Percentiles rank a stretch among this genome's conserved stretches.
phyloP scores from a whole-genome alignment of 1,284 basidiomycete species.

The Apiotrichum veenhuisii region DNA sequence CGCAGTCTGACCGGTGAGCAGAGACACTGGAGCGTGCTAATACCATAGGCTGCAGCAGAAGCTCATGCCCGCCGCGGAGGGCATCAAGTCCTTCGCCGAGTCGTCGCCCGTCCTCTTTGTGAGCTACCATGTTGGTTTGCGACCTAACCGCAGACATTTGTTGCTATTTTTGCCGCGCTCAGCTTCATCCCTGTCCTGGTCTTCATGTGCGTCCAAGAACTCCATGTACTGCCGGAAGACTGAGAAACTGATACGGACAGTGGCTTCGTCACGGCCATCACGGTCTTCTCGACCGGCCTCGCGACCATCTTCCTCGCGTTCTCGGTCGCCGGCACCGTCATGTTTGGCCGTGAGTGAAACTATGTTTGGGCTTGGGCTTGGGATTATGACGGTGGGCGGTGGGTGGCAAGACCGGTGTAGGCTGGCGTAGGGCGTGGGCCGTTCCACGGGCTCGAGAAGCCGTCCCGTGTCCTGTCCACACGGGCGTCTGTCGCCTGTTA shows the following conservation, averaged over 20 bases:
- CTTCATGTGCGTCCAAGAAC: conserved; percentile 33
- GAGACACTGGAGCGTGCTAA: neutral
- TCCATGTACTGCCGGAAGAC: neutral
- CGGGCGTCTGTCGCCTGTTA: too few species aligned
- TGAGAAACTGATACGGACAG: conserved; percentile 13
- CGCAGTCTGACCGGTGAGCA: conserved; percentile 35
- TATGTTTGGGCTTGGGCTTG: neutral
- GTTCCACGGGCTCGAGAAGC: too few species aligned
- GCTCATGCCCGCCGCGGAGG: conserved; percentile 33
- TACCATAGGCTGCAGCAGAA: conserved; percentile 28
- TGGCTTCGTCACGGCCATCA: conserved; percentile 25
- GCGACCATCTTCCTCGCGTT: conserved; percentile 25
- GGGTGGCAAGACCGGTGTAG: too few species aligned
- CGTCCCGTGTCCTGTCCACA: too few species aligned
- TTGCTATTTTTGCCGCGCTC: conserved; percentile 33
- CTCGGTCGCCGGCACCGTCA: conserved; percentile 23
- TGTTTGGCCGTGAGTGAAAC: conserved; percentile 22
- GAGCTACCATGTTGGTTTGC: conserved; percentile 3
- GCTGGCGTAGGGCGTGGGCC: too few species aligned
- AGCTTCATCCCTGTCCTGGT: conserved; percentile 31
- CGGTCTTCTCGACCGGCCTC: conserved; percentile 22
- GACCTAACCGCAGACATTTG: conserved; percentile 29
- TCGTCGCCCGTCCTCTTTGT: conserved; percentile 38
- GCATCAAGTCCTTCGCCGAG: conserved; percentile 33
- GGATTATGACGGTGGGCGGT: too few species aligned